Percentiles rank a stretch among this genome's conserved stretches.
phyloP scores from a whole-genome alignment of 208 protist species.

The Acanthamoeba castellanii region DNA sequence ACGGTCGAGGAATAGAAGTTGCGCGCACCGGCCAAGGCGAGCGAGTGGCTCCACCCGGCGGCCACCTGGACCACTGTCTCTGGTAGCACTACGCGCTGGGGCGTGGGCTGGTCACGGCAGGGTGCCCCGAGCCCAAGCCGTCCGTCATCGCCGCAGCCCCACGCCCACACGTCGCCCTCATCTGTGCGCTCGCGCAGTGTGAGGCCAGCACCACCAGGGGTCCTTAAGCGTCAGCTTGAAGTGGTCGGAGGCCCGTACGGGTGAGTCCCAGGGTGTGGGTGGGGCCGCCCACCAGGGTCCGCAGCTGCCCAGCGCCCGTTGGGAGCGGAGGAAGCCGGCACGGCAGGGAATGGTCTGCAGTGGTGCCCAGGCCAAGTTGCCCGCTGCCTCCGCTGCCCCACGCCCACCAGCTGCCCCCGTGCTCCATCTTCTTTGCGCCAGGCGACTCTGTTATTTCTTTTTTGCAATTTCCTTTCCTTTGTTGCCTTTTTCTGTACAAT shows the following conservation, averaged over 20 bases:
- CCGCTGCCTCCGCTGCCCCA: conserved; percentile 15
- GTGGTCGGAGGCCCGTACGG: neutral
- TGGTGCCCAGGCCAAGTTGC: conserved; percentile 28
- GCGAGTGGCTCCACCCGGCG: conserved; percentile 42
- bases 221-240: neutral
- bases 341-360: neutral
- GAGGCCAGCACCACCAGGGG: neutral
- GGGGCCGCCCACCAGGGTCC: neutral
- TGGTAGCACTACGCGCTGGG: neutral
- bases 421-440: neutral
- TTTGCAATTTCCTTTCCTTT: neutral
- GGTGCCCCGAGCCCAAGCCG: neutral
- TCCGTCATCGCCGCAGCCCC: conserved; percentile 20
- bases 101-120: neutral
- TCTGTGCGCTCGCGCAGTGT: no score
- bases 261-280: conserved; percentile 41
- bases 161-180: conserved; percentile 5
- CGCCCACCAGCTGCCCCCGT: neutral
- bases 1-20: neutral
- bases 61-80: conserved; percentile 17
- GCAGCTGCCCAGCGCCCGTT: no score
- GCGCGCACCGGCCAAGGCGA: neutral
- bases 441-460: neutral
- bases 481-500: conserved; percentile 73
- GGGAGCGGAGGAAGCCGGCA: neutral